A percentile compares a stretch with the other conserved stretches of the same genome.
Evolutionary conservation across 2,329 filamentous ascomycete species (phyloP).

Genomic region (Aspergillus pseudoglaucus): DNA sequence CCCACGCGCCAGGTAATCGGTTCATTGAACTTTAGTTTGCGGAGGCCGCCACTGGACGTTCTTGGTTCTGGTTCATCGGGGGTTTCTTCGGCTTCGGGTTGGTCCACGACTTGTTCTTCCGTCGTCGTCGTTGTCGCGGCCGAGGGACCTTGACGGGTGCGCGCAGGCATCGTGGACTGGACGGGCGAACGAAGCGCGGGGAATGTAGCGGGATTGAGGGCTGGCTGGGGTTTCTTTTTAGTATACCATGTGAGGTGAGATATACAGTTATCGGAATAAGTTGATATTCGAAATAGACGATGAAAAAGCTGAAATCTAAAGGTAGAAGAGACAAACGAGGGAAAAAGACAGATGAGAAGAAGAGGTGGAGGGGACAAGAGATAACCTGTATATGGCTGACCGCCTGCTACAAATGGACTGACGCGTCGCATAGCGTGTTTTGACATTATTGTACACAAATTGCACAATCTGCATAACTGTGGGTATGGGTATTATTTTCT

Average conservation of each 20-base stretch:
- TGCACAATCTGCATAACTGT: neutral
- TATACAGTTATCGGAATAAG: neutral
- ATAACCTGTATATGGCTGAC: neutral
- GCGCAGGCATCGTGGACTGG: constrained; percentile 35
- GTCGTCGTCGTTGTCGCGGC: constrained; percentile 12
- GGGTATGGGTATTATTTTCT: neutral
- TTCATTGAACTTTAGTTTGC: constrained; percentile 68
- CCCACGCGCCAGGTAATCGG: constrained; percentile 86
- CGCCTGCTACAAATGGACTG: neutral
- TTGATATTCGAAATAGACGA: neutral
- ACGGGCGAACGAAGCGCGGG: constrained; percentile 12
- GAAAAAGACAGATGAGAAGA: neutral
- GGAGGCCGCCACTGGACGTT: constrained; percentile 16
- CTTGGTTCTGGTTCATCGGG: neutral
- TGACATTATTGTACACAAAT: neutral
- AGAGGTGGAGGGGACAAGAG: neutral
- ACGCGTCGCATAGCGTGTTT: constrained; percentile 1
- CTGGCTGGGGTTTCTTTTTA: constrained; percentile 9
- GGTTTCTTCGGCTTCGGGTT: constrained; percentile 21
- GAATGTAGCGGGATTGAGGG: constrained; percentile 9
- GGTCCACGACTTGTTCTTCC: constrained; percentile 19
- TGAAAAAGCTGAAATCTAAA: neutral
- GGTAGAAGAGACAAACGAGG: neutral
- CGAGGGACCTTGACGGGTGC: constrained; percentile 34
- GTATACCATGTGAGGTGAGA: constrained; percentile 12